Evolutionary conservation across 2,329 filamentous ascomycete species (phyloP), one percentile per base, ranked within the genome.

Genomic region (Pseudovirgaria hyperparasitica): DNA sequence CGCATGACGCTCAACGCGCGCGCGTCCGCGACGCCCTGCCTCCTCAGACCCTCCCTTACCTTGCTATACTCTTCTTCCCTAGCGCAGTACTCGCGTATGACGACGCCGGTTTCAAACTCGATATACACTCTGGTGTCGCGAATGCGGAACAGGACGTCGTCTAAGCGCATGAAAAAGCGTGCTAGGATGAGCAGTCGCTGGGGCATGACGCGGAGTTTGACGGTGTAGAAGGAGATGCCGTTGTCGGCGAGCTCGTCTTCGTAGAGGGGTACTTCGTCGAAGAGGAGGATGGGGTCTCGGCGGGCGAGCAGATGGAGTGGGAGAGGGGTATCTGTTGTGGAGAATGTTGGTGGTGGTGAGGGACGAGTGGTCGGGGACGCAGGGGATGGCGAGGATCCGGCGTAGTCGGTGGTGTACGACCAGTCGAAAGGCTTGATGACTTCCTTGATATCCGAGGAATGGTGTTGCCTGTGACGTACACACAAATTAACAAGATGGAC

Each of bases 191-290:
- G 66, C 57, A 98, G 74, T 29, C 90, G 68, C 43, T 77, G 72
- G 29, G 86, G 82, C 76, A 96, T 94, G 30, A 96, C 87, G 33
- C 90, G 70, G 26, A 96, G 63, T 63, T 98, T 98, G 56, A 80
- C 84, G 35, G 77, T 92, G 32, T 92, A 65, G 49, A 94, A 69
- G 16, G 84, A 82, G 41, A 96, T 90, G 34, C 90, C 90, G 48
- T 98, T 98, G 55, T 98, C 90, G 34, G 93, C 90, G 24, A 98
- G 70, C 62, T 98, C 90, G 58, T 92, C 92, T 60, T 98, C 90
- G 53, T 92, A 98, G 25, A 98, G 67, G 42, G 94, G 75, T 20
- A 98, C 84, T 43, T 96, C 85, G 58, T 96, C 87, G 50, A 92
- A 92, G 65, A 96, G 94, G 5, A 92, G 60, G 38, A 98, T 98